Percentiles rank a stretch among this genome's conserved stretches.
Conservation (phyloP, 1,284 basidiomycete species). For the Blastosporella zonata region DNA sequence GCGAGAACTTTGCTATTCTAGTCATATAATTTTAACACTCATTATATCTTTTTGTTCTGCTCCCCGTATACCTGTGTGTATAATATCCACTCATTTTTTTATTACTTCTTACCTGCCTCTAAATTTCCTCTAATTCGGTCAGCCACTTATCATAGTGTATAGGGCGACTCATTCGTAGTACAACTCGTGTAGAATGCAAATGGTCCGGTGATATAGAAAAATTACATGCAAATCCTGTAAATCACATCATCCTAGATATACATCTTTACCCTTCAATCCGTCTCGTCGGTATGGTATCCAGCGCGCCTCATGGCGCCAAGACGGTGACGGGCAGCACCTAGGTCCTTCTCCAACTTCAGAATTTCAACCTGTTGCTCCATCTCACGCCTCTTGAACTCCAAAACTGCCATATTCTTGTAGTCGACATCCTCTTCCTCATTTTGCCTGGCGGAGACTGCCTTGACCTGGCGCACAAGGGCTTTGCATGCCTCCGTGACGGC, state of each 20-base stretch:
- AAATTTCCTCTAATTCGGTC: background rate
- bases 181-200: constrained; percentile 13
- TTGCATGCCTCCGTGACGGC: constrained; percentile 99
- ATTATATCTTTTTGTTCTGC: constrained; percentile 18
- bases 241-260: constrained; percentile 4
- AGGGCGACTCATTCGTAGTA: background rate
- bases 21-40: background rate
- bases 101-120: background rate
- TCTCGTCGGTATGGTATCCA: constrained; percentile 84
- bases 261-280: constrained; percentile 42
- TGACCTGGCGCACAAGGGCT: constrained; percentile 95
- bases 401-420: constrained; percentile 88
- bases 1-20: background rate
- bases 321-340: constrained; percentile 83
- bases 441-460: constrained; percentile 88
- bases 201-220: constrained; percentile 16
- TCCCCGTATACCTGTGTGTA: constrained; percentile 17
- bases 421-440: constrained; percentile 79
- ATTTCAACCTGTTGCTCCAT: constrained; percentile 99
- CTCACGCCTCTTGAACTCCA: constrained; percentile 97
- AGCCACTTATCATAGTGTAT: background rate
- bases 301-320: constrained; percentile 89
- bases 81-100: constrained; percentile 12
- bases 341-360: constrained; percentile 92
- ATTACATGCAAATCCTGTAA: constrained; percentile 17